Conservation (phyloP, 441 rosid species). For the Sinapis alba region DNA sequence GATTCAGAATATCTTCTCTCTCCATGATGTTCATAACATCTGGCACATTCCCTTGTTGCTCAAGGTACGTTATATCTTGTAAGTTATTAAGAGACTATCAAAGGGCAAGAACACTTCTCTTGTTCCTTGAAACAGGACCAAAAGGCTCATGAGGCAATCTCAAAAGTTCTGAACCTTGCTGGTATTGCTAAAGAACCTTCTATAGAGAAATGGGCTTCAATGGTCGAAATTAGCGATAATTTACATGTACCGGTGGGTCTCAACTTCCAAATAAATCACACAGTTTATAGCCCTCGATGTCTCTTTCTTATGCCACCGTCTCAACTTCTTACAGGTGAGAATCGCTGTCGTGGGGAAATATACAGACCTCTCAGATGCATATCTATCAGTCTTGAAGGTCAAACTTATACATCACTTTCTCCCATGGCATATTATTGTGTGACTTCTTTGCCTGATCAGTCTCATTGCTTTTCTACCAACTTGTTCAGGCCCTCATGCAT, state of each 20-base stretch:
- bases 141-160: slow-evolving; percentile 80
- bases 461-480: background rate
- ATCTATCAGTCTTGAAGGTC: slow-evolving; percentile 84
- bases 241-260: slow-evolving; percentile 69
- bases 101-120: background rate
- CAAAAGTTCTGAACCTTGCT: slow-evolving; percentile 61
- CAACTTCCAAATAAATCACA: slow-evolving; percentile 3
- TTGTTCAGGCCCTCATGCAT: slow-evolving; percentile 82
- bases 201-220: slow-evolving; percentile 73
- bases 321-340: slow-evolving; percentile 57
- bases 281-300: background rate
- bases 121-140: slow-evolving; percentile 59
- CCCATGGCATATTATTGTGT: background rate
- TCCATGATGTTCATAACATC: slow-evolving; percentile 86
- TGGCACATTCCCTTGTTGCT: slow-evolving; percentile 92
- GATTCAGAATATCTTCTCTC: slow-evolving; percentile 73
- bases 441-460: background rate
- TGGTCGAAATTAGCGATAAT: slow-evolving; percentile 64
- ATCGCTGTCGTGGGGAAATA: slow-evolving; percentile 93
- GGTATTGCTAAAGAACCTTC: slow-evolving; percentile 60
- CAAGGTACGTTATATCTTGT: slow-evolving; percentile 42
- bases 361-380: slow-evolving; percentile 79
- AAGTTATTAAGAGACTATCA: background rate
- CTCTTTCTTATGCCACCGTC: slow-evolving; percentile 5
- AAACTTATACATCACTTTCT: background rate